These are phyloP conservation scores for Pyronema domesticum DNA, from an alignment of 495 filamentous ascomycete species.

Conservation along the genomic window DNA sequence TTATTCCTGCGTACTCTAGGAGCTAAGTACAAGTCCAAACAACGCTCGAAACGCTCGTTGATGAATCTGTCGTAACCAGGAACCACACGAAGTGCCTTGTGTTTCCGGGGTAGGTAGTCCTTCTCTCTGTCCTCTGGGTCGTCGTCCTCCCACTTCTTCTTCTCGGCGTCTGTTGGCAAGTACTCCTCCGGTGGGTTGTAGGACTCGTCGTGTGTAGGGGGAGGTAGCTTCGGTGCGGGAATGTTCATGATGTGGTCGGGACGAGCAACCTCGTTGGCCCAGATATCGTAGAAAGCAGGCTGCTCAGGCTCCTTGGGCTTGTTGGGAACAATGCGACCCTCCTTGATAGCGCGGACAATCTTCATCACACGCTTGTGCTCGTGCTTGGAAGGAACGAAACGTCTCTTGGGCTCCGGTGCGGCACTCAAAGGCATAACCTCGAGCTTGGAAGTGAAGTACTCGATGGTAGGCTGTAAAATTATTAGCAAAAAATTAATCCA, in stretches of 20 bases:
- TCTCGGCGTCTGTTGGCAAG: constrained; percentile 67
- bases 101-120: constrained; percentile 68
- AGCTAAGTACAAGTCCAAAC: constrained; percentile 85
- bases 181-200: constrained; percentile 97
- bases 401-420: constrained; percentile 85
- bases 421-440: constrained; percentile 90
- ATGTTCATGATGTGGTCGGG: constrained; percentile 86
- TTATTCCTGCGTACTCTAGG: constrained; percentile 82
- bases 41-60: constrained; percentile 90
- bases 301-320: constrained; percentile 55
- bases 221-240: constrained; percentile 86
- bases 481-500: constrained; percentile 5
- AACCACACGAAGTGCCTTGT: constrained; percentile 69
- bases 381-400: constrained; percentile 94
- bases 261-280: constrained; percentile 66
- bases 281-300: constrained; percentile 65
- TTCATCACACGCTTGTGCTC: constrained; percentile 96
- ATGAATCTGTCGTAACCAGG: constrained; percentile 82
- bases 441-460: constrained; percentile 78
- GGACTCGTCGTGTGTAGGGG: constrained; percentile 83
- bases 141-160: constrained; percentile 67
- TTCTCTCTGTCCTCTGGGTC: constrained; percentile 83
- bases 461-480: constrained; percentile 47
- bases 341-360: constrained; percentile 83
- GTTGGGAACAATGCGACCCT: constrained; percentile 86